A percentile compares a stretch with the other conserved stretches of the same genome.
phyloP scores from a whole-genome alignment of 805 yeast genomes.

The Kazachstania kunashirensis region DNA sequence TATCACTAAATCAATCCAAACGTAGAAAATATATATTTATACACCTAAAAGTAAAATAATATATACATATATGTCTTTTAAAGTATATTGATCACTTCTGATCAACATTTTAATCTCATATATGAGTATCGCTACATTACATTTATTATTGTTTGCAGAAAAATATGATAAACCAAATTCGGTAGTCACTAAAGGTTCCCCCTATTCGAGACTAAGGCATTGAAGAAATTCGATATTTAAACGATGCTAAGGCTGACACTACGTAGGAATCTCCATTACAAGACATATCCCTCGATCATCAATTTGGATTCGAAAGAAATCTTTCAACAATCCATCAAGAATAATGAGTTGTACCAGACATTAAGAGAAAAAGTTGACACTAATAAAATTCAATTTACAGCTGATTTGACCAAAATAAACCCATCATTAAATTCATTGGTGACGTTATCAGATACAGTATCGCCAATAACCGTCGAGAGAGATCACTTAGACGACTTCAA shows the following conservation, averaged over 20 bases:
- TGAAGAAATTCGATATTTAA: no score
- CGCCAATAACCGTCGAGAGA: slow-evolving; percentile 14
- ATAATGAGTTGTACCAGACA: slow-evolving; percentile 6
- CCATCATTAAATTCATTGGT: slow-evolving; percentile 21
- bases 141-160: no score
- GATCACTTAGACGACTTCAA: slow-evolving; percentile 24
- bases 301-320: slow-evolving; percentile 4
- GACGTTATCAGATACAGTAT: slow-evolving; percentile 27
- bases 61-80: no score
- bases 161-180: no score
- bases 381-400: slow-evolving; percentile 1
- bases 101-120: no score
- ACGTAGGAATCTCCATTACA: not conserved
- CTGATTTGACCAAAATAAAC: slow-evolving; percentile 1
- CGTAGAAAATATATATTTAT: no score
- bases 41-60: no score
- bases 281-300: slow-evolving; percentile 3
- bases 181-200: no score
- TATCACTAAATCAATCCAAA: no score
- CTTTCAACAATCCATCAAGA: slow-evolving; percentile 5
- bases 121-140: no score
- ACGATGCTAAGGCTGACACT: not conserved
- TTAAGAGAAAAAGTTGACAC: slow-evolving; percentile 2
- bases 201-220: no score
- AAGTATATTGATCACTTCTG: no score